Evolutionary conservation across 2,329 filamentous ascomycete species (phyloP).

Genomic region (Talaromyces sp.): DNA sequence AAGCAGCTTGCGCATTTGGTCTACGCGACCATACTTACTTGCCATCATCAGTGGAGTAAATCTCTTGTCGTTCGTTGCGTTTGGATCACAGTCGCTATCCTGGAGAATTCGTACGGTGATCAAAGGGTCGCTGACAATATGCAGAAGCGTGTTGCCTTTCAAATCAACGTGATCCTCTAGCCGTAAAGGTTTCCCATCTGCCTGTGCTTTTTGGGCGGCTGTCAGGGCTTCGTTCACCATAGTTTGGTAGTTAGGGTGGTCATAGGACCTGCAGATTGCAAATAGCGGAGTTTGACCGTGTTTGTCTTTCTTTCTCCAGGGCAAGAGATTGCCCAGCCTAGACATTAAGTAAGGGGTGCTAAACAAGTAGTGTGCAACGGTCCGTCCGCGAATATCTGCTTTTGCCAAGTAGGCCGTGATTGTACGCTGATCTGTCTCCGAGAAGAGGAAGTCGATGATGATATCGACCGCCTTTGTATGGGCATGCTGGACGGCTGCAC

Average conservation of each 20-base stretch:
- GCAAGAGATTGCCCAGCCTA: slow-evolving; percentile 70
- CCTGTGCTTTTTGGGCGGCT: slow-evolving; percentile 69
- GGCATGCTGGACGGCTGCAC: slow-evolving; percentile 82
- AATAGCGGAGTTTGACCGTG: slow-evolving; percentile 98
- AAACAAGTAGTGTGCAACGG: slow-evolving; percentile 93
- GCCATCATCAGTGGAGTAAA: slow-evolving; percentile 98
- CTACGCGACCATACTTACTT: slow-evolving; percentile 93
- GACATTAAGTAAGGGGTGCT: slow-evolving; percentile 77
- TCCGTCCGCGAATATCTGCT: slow-evolving; percentile 81
- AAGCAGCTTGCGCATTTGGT: slow-evolving; percentile 86
- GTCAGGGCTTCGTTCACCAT: slow-evolving; percentile 84
- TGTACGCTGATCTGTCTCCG: slow-evolving; percentile 50
- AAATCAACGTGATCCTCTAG: slow-evolving; percentile 87
- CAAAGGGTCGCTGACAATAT: slow-evolving; percentile 83
- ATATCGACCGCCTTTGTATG: slow-evolving; percentile 70
- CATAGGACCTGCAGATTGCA: slow-evolving; percentile 90
- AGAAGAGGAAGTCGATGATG: slow-evolving; percentile 67
- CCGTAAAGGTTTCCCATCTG: slow-evolving; percentile 74
- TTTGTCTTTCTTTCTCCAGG: slow-evolving; percentile 88
- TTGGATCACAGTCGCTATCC: slow-evolving; percentile 89
- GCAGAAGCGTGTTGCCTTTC: slow-evolving; percentile 92
- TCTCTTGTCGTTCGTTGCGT: slow-evolving; percentile 88
- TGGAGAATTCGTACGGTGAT: slow-evolving; percentile 72
- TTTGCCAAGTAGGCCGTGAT: slow-evolving; percentile 65
- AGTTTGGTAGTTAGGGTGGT: slow-evolving; percentile 76